Conservation (phyloP, 345 rosid genomes). For the Carallia pectinifolia region DNA sequence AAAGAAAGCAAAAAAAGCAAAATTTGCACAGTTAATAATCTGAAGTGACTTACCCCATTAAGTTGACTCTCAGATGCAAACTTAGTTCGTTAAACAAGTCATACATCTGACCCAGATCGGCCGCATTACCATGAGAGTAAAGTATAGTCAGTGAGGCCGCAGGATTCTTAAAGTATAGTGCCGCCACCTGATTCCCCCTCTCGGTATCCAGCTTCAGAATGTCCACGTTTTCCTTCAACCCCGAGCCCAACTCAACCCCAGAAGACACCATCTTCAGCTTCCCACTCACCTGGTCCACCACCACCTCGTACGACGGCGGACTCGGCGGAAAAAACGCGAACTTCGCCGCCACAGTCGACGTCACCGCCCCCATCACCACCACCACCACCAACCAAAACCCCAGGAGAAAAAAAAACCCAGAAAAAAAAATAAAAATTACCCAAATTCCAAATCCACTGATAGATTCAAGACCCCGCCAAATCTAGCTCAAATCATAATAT, state of each 20-base stretch:
- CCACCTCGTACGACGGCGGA: slow-evolving; percentile 42
- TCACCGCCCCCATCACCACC: slow-evolving; percentile 26
- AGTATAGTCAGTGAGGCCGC: slow-evolving; percentile 71
- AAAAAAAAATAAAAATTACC: background rate
- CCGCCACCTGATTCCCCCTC: slow-evolving; percentile 82
- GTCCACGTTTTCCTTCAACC: slow-evolving; percentile 61
- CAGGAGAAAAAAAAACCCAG: background rate
- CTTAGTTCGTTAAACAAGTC: slow-evolving; percentile 77
- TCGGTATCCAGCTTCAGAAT: slow-evolving; percentile 62
- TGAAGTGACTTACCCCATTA: slow-evolving; percentile 65
- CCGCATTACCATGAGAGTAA: slow-evolving; percentile 95
- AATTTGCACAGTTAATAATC: background rate
- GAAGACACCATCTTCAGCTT: slow-evolving; percentile 46
- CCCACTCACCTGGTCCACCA: slow-evolving; percentile 42
- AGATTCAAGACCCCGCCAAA: background rate
- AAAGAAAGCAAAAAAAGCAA: background rate
- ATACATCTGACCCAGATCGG: slow-evolving; percentile 92
- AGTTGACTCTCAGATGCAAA: slow-evolving; percentile 73
- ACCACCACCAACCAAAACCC: background rate
- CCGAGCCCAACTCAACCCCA: slow-evolving; percentile 36
- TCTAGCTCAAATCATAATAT: background rate
- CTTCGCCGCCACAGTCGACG: slow-evolving; percentile 38
- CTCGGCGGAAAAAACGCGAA: slow-evolving; percentile 35
- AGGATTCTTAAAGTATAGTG: slow-evolving; percentile 73
- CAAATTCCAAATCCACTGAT: background rate